Conservation (phyloP, 441 rosid species). For the Euphorbia schlechtendalii region DNA sequence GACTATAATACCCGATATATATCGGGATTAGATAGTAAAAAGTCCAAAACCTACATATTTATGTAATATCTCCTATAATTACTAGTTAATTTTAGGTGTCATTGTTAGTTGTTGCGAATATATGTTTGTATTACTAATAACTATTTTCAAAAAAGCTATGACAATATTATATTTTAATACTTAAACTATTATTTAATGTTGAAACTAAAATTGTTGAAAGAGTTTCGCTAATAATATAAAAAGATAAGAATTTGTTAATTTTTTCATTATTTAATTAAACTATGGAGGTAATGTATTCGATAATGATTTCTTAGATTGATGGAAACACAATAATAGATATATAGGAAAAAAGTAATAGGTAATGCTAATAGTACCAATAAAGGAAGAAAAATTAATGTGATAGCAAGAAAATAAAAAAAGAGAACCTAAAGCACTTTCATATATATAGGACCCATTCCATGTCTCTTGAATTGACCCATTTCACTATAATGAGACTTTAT, state of each 20-base stretch:
- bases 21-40: too few relatives aligned
- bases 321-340: constrained; percentile 40
- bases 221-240: too few relatives aligned
- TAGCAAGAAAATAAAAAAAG: constrained; percentile 30
- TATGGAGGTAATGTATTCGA: constrained; percentile 30
- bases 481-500: constrained; percentile 38
- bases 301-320: constrained; percentile 54
- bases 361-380: constrained; percentile 43
- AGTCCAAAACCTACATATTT: too few relatives aligned
- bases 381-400: constrained; percentile 35
- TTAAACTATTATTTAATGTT: too few relatives aligned
- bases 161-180: too few relatives aligned
- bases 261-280: neutral
- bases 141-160: too few relatives aligned
- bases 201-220: too few relatives aligned
- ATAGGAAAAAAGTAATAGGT: constrained; percentile 26
- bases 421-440: constrained; percentile 42
- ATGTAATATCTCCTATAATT: too few relatives aligned
- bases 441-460: constrained; percentile 45
- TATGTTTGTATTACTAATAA: too few relatives aligned
- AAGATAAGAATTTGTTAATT: neutral
- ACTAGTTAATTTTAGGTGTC: too few relatives aligned
- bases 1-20: too few relatives aligned
- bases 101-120: too few relatives aligned
- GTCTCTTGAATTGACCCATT: constrained; percentile 36